phyloP scores from a whole-genome alignment of 129 eudicot genomes.

The Chrysanthemum makinoi region DNA sequence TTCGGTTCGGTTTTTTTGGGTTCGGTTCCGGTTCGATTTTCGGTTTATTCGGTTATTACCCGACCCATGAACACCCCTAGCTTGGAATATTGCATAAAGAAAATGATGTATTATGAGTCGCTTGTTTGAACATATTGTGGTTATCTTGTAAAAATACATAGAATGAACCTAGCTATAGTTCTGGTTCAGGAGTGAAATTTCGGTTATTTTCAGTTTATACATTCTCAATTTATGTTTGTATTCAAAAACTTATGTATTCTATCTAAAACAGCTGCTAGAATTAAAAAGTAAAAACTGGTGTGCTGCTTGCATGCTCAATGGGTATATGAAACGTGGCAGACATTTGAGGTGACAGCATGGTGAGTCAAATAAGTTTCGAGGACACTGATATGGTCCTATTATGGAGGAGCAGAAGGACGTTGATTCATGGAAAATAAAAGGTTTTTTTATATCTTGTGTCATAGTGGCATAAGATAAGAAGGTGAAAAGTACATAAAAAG shows the following conservation, averaged over 20 bases:
- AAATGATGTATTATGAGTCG: background rate
- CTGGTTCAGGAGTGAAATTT: slow-evolving; percentile 21
- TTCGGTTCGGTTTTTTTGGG: too few species aligned
- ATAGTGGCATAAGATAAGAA: too few species aligned
- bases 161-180: slow-evolving; percentile 23
- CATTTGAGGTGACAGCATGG: background rate
- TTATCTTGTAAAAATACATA: too few species aligned
- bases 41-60: too few species aligned
- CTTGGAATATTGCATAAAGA: too few species aligned
- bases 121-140: too few species aligned
- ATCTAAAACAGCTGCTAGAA: slow-evolving; percentile 1
- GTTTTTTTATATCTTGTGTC: too few species aligned
- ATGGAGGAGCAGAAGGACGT: slow-evolving; percentile 30
- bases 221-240: too few species aligned
- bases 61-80: too few species aligned
- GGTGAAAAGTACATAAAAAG: too few species aligned
- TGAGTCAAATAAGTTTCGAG: slow-evolving; percentile 16
- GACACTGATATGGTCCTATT: slow-evolving; percentile 26
- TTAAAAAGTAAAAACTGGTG: background rate
- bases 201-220: background rate
- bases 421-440: slow-evolving; percentile 19
- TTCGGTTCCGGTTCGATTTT: too few species aligned
- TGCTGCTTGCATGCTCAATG: background rate
- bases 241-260: too few species aligned
- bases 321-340: slow-evolving; percentile 7